These are phyloP conservation scores for Kuraishia piskuri DNA, from an alignment of 805 yeast genomes.

Conservation along the genomic window DNA sequence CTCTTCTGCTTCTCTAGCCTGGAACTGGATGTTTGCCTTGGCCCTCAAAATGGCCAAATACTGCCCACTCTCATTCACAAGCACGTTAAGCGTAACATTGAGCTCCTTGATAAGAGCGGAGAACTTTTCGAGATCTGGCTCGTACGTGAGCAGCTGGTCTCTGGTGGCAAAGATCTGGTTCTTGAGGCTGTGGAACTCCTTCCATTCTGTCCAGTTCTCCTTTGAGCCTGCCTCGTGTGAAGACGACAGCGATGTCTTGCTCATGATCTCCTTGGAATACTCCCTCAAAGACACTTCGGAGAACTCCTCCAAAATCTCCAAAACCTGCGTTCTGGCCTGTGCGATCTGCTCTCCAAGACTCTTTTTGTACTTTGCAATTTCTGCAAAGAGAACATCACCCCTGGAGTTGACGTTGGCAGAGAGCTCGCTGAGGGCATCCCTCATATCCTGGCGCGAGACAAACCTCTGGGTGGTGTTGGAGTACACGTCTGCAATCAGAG, in stretches of 20 bases:
- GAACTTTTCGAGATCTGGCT: conserved; percentile 21
- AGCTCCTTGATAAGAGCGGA: conserved; percentile 26
- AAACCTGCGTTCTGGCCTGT: conserved; percentile 30
- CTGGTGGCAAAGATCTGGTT: conserved; percentile 44
- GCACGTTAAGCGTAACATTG: conserved; percentile 35
- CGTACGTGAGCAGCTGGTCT: conserved; percentile 35
- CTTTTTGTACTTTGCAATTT: conserved; percentile 21
- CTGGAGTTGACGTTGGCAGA: conserved; percentile 19
- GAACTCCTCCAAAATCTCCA: conserved; percentile 68
- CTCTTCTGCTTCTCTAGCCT: conserved; percentile 40
- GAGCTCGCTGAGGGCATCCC: conserved; percentile 30
- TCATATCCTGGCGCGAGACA: conserved; percentile 37
- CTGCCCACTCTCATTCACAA: conserved; percentile 54
- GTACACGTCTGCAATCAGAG: conserved; percentile 14
- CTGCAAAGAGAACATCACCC: conserved; percentile 23
- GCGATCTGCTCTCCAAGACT: conserved; percentile 23
- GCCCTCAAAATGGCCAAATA: conserved; percentile 50
- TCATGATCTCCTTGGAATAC: conserved; percentile 51
- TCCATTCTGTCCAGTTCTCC: conserved; percentile 45
- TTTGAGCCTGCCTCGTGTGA: conserved; percentile 2
- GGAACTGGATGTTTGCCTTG: conserved; percentile 49
- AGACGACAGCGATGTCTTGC: conserved; percentile 11
- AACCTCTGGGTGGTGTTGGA: conserved; percentile 10
- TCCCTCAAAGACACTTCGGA: conserved; percentile 59
- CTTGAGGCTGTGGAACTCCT: conserved; percentile 47